phyloP scores from a whole-genome alignment of 208 protist genomes.

The Wallacemonas rigidus region DNA sequence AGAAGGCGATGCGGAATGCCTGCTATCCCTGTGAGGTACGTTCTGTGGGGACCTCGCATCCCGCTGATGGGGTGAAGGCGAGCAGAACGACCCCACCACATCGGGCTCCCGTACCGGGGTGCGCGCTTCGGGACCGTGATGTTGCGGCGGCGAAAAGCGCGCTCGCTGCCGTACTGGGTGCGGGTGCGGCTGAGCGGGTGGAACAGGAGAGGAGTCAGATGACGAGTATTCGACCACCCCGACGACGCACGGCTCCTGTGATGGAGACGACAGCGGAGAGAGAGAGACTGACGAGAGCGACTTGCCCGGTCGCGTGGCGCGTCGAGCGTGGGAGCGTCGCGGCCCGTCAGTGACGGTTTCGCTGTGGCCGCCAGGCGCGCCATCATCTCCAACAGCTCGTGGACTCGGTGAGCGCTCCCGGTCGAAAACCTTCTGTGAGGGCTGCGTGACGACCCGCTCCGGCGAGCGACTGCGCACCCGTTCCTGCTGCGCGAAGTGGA shows the following conservation, averaged over 20 bases:
- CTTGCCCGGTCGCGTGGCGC: background rate
- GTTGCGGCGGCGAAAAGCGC: no score
- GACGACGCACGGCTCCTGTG: background rate
- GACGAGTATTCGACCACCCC: background rate
- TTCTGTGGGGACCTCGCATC: no score
- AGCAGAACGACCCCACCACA: no score
- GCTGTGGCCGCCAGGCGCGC: no score
- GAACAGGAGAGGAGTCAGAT: no score
- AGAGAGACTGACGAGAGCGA: background rate
- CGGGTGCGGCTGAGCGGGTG: no score
- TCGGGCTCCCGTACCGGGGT: no score
- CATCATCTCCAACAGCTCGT: background rate
- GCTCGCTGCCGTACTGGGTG: no score
- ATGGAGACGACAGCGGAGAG: background rate
- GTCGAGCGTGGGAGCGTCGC: background rate
- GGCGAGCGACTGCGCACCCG: slow-evolving; percentile 3
- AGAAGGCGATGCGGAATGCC: no score
- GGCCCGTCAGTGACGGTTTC: background rate
- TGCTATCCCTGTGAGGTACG: no score
- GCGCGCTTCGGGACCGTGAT: no score
- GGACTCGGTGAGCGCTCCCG: slow-evolving; percentile 3
- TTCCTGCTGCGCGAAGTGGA: slow-evolving; percentile 5
- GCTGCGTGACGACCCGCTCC: background rate
- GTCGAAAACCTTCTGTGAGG: background rate
- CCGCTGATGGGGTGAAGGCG: no score